Base-by-base conservation (phyloP, 2,329 filamentous ascomycete species). In the Rosellinia necatrix region DNA sequence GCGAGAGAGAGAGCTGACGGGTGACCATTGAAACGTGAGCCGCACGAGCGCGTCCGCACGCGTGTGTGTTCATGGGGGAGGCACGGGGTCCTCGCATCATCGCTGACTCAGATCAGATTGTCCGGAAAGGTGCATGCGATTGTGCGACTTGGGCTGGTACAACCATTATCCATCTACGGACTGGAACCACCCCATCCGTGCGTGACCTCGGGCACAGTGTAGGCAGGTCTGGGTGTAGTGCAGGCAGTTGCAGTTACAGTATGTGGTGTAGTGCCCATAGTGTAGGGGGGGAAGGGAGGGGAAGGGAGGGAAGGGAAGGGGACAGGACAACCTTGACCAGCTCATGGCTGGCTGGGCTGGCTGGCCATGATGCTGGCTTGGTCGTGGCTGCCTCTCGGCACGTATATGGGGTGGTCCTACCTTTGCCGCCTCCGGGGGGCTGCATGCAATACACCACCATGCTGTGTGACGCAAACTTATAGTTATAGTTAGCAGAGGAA, bases 161-260 rank as follows among this genome's bases (percentile, higher is more conserved):
- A 29, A 27, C 15, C 25, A n/a, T n/a, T n/a, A n/a, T n/a, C n/a
- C n/a, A n/a, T n/a, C n/a, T n/a, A n/a, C n/a, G n/a, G n/a, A n/a
- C n/a, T n/a, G n/a, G n/a, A n/a, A n/a, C n/a, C n/a, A 56, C 47
- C 53, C 53, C 53, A 56, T 56, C 53, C 41, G 53, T 50, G 53
- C 53, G 47, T 44, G 46, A 12, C 22, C 43, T 21, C 17, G 32
- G 21, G 12, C 7, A 13, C 38, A 21, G 21, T 25, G 25, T 27
- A 41, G 25, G 38, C 38, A 41, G 21, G 38, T 21, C 15, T 21
- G 21, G 25, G 25, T 22, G 17, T 21, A 25, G 6, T 41, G n/a
- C 38, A 41, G 22, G 13, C 38, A 27, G n/a, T n/a, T n/a, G n/a
- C n/a, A n/a, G n/a, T n/a, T n/a, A n/a, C n/a, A n/a, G n/a, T n/a